Conservation (phyloP, 1,284 basidiomycete genomes). For the Melampsora larici-populina region DNA sequence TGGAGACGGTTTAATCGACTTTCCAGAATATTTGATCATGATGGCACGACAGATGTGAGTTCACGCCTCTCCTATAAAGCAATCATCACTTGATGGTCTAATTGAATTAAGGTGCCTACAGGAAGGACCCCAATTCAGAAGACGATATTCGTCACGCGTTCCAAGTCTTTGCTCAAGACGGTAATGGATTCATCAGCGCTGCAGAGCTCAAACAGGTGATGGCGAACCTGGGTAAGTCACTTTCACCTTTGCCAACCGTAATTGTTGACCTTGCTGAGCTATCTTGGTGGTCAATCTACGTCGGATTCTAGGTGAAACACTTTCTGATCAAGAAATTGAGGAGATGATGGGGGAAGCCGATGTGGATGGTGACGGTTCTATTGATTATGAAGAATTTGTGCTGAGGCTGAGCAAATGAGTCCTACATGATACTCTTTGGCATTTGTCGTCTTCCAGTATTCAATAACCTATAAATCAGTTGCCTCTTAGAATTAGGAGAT, state of each 20-base stretch:
- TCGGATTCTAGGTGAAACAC: constrained; percentile 64
- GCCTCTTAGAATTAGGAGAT: no score
- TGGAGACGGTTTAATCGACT: constrained; percentile 84
- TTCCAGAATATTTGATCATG: constrained; percentile 85
- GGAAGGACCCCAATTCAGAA: constrained; percentile 75
- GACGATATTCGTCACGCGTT: constrained; percentile 67
- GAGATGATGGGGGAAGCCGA: constrained; percentile 99
- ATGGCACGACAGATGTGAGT: constrained; percentile 84
- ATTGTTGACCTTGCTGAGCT: neutral
- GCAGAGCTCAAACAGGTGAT: constrained; percentile 80
- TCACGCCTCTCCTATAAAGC: neutral
- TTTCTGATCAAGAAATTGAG: constrained; percentile 86
- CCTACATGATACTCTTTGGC: no score
- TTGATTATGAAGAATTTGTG: constrained; percentile 59
- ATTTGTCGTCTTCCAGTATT: no score
- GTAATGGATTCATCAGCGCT: constrained; percentile 63
- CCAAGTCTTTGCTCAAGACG: constrained; percentile 68
- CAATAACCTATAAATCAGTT: no score
- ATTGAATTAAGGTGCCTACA: neutral
- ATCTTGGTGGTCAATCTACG: neutral
- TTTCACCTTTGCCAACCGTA: neutral
- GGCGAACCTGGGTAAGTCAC: constrained; percentile 69
- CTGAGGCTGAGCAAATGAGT: constrained; percentile 55
- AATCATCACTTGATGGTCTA: neutral
- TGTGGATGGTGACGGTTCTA: constrained; percentile 78